Evolutionary conservation across 1,284 basidiomycete genomes (phyloP).

Genomic region (Tilletia caries): DNA sequence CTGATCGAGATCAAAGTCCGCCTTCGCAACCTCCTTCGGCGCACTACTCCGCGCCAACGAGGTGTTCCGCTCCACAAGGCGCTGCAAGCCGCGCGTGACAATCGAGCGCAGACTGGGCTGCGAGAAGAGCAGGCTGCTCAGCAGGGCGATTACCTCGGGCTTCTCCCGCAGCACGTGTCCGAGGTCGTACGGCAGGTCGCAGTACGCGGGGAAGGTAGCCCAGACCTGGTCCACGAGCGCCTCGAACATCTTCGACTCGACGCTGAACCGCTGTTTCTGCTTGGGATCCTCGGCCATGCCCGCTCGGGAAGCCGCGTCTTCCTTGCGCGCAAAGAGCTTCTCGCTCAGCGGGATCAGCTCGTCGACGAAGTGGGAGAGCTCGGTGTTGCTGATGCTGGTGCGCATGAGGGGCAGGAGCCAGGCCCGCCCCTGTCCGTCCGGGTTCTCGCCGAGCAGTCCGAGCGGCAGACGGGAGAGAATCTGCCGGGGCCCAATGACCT

Average conservation of each 20-base stretch:
- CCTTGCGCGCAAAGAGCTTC: conserved; percentile 66
- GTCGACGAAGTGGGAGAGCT: conserved; percentile 78
- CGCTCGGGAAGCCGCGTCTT: conserved; percentile 19
- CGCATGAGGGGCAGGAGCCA: conserved; percentile 86
- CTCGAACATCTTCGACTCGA: conserved; percentile 90
- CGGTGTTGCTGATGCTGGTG: conserved; percentile 71
- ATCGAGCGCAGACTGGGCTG: conserved; percentile 78
- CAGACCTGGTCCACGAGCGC: conserved; percentile 89
- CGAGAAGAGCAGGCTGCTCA: conserved; percentile 84
- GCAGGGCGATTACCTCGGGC: conserved; percentile 58
- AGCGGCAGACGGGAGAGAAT: conserved; percentile 76
- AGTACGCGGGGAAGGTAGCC: conserved; percentile 65
- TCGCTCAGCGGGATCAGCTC: conserved; percentile 93
- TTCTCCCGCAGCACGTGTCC: conserved; percentile 32
- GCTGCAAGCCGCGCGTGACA: conserved; percentile 75
- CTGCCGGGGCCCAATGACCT: conserved; percentile 77
- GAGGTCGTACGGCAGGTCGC: conserved; percentile 80
- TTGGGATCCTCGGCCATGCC: conserved; percentile 59
- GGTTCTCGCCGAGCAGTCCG: conserved; percentile 61
- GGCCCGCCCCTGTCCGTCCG: conserved; percentile 66
- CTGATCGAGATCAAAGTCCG: conserved; percentile 60
- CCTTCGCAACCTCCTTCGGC: conserved; percentile 57
- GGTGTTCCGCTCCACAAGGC: conserved; percentile 73
- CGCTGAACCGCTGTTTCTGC: conserved; percentile 27
- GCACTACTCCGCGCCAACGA: conserved; percentile 57